These are phyloP conservation scores for Porogramme epimiltina DNA, from an alignment of 1,284 basidiomycete species.

Conservation along the genomic window DNA sequence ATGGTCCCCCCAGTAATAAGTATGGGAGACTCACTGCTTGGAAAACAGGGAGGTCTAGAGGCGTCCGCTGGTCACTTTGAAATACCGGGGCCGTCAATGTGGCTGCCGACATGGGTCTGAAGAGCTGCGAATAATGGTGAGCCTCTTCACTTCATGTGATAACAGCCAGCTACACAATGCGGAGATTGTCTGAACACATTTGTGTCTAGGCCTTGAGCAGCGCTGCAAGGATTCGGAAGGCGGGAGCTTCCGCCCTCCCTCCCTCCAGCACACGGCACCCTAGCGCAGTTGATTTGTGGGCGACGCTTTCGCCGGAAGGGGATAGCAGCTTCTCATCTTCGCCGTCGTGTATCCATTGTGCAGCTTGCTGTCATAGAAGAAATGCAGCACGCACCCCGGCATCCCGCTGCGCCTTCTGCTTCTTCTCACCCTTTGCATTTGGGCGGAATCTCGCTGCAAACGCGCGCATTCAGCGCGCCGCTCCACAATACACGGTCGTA, in stretches of 20 bases:
- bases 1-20: background rate
- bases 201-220: too few species aligned
- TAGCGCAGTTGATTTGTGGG: too few species aligned
- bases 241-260: too few species aligned
- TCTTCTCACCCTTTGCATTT: slow-evolving; percentile 10
- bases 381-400: slow-evolving; percentile 14
- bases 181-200: too few species aligned
- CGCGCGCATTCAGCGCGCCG: background rate
- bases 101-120: slow-evolving; percentile 37
- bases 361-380: background rate
- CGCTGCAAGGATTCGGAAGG: too few species aligned
- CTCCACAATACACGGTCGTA: too few species aligned
- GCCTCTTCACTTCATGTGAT: background rate
- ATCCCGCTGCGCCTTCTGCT: slow-evolving; percentile 13
- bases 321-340: too few species aligned
- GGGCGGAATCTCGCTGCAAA: slow-evolving; percentile 15
- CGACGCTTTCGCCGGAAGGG: too few species aligned
- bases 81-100: slow-evolving; percentile 40
- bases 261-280: too few species aligned
- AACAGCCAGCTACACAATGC: too few species aligned
- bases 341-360: background rate
- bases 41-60: slow-evolving; percentile 40
- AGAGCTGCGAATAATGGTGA: slow-evolving; percentile 19
- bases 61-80: slow-evolving; percentile 28
- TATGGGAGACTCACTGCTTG: slow-evolving; percentile 37